Evolutionary conservation across 2,329 filamentous ascomycete genomes (phyloP).

Genomic region (Alternaria triticina): DNA sequence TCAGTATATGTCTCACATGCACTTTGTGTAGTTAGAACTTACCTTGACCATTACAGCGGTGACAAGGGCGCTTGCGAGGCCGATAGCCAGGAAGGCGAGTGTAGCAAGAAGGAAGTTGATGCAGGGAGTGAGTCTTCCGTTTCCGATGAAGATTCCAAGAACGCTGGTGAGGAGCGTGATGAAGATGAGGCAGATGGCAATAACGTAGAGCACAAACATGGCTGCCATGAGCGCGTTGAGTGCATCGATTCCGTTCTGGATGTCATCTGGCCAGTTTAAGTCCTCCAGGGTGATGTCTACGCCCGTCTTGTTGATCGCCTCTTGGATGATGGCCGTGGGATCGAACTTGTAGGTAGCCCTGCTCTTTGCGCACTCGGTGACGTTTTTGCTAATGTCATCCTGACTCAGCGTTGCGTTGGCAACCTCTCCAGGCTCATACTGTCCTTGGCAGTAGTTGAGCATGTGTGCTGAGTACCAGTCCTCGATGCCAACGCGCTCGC

Average conservation of each 20-base stretch:
- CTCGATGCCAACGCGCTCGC: conserved; percentile 59
- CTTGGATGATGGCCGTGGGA: conserved; percentile 57
- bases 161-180: conserved; percentile 57
- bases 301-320: conserved; percentile 53
- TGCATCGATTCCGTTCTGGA: conserved; percentile 60
- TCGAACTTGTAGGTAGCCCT: conserved; percentile 65
- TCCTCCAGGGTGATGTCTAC: conserved; percentile 58
- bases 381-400: conserved; percentile 56
- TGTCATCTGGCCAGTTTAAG: conserved; percentile 63
- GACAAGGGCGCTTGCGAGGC: conserved; percentile 76
- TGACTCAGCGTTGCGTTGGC: conserved; percentile 52
- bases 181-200: conserved; percentile 61
- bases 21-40: background rate
- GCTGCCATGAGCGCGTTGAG: conserved; percentile 59
- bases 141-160: conserved; percentile 51
- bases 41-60: conserved; percentile 64
- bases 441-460: conserved; percentile 64
- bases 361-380: conserved; percentile 61
- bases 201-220: conserved; percentile 65
- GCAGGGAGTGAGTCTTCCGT: conserved; percentile 55
- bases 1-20: background rate
- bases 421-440: conserved; percentile 52
- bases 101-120: conserved; percentile 58
- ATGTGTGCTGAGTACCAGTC: conserved; percentile 69
- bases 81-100: conserved; percentile 65